phyloP scores from a whole-genome alignment of 495 filamentous ascomycete species.

The Bombardia bombarda region DNA sequence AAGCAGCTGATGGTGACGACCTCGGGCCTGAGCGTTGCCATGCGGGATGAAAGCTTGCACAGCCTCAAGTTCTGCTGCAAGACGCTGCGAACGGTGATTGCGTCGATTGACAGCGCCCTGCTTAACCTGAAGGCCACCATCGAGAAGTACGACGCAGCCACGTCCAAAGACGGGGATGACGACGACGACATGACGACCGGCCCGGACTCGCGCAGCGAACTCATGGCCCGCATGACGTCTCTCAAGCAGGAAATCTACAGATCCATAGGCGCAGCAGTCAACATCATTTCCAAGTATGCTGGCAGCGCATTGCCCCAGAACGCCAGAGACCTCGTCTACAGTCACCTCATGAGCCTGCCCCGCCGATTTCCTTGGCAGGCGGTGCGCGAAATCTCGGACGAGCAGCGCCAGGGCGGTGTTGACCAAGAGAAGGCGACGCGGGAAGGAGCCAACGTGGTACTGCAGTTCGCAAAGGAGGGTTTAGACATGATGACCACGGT shows the following conservation, averaged over 20 bases:
- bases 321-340: slow-evolving; percentile 65
- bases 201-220: slow-evolving; percentile 26
- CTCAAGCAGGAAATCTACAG: slow-evolving; percentile 67
- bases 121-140: slow-evolving; percentile 60
- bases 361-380: slow-evolving; percentile 58
- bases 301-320: slow-evolving; percentile 81
- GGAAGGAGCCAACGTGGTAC: slow-evolving; percentile 55
- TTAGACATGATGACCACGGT: slow-evolving; percentile 87
- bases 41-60: slow-evolving; percentile 74
- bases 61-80: slow-evolving; percentile 70
- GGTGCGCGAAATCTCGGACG: slow-evolving; percentile 36
- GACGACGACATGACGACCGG: too few species aligned
- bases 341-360: slow-evolving; percentile 71
- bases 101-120: slow-evolving; percentile 61
- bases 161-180: slow-evolving; percentile 4
- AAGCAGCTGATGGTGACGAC: slow-evolving; percentile 74
- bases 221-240: slow-evolving; percentile 54
- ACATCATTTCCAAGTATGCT: slow-evolving; percentile 74
- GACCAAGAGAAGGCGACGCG: slow-evolving; percentile 30
- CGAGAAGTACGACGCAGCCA: slow-evolving; percentile 61
- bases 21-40: slow-evolving; percentile 74
- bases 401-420: slow-evolving; percentile 26
- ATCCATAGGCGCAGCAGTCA: slow-evolving; percentile 67
- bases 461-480: slow-evolving; percentile 79
- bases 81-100: slow-evolving; percentile 70